Conservation (phyloP, 768 basidiomycete species). For the Trametes cubensis region DNA sequence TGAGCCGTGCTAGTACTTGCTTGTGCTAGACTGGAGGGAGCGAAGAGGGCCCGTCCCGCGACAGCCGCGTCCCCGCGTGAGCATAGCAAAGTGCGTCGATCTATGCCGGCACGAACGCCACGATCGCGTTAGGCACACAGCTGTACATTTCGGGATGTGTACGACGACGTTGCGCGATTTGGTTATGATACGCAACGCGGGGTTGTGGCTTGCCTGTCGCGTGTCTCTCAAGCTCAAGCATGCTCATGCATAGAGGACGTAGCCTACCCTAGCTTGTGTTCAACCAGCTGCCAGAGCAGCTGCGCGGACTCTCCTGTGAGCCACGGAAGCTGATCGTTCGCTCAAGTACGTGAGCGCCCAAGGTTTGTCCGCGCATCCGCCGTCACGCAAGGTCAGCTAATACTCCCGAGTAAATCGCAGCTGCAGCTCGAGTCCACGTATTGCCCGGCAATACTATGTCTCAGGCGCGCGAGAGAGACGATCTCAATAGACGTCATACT, state of each 20-base stretch:
- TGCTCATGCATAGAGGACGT: no score
- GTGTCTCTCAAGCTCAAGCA: neutral
- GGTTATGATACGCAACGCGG: neutral
- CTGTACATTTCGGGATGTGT: slow-evolving; percentile 7
- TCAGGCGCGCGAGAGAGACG: neutral
- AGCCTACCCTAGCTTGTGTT: no score
- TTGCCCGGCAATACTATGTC: neutral
- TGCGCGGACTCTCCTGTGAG: no score
- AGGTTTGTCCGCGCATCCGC: no score
- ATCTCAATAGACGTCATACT: slow-evolving; percentile 1
- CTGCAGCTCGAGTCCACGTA: neutral
- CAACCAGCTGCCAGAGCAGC: no score
- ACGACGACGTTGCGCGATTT: no score
- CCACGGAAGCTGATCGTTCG: no score
- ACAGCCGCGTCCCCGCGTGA: neutral
- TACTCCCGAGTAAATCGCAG: no score
- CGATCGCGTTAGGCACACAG: slow-evolving; percentile 17
- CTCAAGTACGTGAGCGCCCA: no score
- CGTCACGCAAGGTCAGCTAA: no score
- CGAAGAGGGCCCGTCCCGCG: slow-evolving; percentile 9
- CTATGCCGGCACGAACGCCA: slow-evolving; percentile 11
- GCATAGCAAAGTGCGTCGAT: slow-evolving; percentile 3
- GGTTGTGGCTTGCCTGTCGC: neutral
- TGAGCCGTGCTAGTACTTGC: no score
- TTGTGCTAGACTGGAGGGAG: neutral